Evolutionary conservation across 139 green algal genomes (phyloP).

Genomic region (Tetraselmis chui): DNA sequence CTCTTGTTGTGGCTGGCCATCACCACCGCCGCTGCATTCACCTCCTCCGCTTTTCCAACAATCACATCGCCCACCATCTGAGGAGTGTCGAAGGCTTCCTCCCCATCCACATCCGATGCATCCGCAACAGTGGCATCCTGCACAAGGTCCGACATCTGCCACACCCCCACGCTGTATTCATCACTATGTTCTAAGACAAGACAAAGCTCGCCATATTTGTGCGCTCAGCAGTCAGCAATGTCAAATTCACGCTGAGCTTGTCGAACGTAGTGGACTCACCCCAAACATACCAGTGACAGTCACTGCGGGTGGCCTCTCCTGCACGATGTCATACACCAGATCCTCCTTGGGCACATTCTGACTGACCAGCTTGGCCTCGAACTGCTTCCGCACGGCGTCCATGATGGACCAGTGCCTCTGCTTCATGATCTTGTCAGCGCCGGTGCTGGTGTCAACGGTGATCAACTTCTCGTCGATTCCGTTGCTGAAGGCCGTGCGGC

Average conservation of each 20-base stretch:
- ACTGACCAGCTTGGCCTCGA: neutral
- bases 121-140: neutral
- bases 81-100: neutral
- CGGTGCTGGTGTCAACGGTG: neutral
- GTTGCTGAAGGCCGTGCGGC: neutral
- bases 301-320: neutral
- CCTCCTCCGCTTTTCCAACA: slow-evolving; percentile 38
- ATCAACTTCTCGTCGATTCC: neutral
- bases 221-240: no score
- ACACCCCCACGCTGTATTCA: no score
- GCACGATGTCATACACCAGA: neutral
- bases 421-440: neutral
- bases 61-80: slow-evolving; percentile 18
- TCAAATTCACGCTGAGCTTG: no score
- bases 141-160: neutral
- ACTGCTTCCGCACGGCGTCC: neutral
- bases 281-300: neutral
- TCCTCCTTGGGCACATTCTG: neutral
- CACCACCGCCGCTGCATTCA: slow-evolving; percentile 39
- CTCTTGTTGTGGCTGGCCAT: slow-evolving; percentile 55
- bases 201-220: no score
- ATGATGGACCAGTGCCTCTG: neutral
- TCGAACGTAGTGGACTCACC: no score
- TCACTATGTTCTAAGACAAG: no score
- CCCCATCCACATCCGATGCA: neutral